A percentile compares a stretch with the other conserved stretches of the same genome.
phyloP scores from a whole-genome alignment of 306 rosid species.

The Vigna trinervia region DNA sequence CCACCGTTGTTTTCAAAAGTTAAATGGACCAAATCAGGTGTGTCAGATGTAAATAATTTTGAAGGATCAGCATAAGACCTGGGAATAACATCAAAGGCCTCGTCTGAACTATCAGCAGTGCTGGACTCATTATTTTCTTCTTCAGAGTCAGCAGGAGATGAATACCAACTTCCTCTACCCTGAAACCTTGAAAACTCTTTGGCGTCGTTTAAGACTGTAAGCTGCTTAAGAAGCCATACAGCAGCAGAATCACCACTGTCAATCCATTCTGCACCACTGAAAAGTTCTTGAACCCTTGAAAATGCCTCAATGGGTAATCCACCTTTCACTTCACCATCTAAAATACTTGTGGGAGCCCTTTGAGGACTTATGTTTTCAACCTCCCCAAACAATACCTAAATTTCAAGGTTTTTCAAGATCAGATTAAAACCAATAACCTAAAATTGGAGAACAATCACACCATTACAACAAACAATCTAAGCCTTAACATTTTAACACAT shows the following conservation, averaged over 20 bases:
- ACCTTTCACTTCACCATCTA: conserved; percentile 95
- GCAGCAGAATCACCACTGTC: conserved; percentile 90
- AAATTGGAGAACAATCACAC: conserved; percentile 21
- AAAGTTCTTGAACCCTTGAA: conserved; percentile 96
- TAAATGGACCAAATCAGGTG: conserved; percentile 53
- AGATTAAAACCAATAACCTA: conserved; percentile 37
- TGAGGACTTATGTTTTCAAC: conserved; percentile 83
- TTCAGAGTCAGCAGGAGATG: conserved; percentile 92
- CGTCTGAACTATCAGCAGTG: conserved; percentile 95
- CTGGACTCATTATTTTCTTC: conserved; percentile 90
- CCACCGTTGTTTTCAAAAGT: conserved; percentile 55
- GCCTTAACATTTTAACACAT: conserved; percentile 12
- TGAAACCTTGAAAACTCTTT: conserved; percentile 86
- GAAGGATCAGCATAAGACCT: conserved; percentile 60
- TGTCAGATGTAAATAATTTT: conserved; percentile 53
- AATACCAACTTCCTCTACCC: conserved; percentile 72
- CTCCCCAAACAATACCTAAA: conserved; percentile 96
- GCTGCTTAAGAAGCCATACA: conserved; percentile 91
- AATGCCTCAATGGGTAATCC: conserved; percentile 97
- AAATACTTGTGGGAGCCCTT: conserved; percentile 72
- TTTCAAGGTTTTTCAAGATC: conserved; percentile 40
- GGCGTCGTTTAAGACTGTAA: conserved; percentile 72
- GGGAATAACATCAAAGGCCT: conserved; percentile 73
- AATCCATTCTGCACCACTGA: conserved; percentile 90
- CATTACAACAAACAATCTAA: conserved; percentile 14